Percentiles rank a stretch among this genome's conserved stretches.
These are phyloP conservation scores for Trametes maxima DNA, from an alignment of 768 basidiomycete species.

Conservation along the genomic window DNA sequence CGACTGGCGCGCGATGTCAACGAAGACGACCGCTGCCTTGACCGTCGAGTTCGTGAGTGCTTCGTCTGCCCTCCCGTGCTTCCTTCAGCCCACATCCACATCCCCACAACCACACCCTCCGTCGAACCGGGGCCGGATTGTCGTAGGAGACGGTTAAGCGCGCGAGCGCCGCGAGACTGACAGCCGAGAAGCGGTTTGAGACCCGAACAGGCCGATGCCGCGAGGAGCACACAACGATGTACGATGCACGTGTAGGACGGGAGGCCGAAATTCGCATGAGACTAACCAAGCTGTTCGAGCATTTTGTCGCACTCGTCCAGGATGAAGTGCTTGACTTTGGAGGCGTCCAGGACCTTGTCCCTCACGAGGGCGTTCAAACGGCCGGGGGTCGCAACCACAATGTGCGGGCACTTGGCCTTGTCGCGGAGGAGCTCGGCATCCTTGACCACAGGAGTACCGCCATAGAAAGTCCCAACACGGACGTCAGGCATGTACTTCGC, in stretches of 20 bases:
- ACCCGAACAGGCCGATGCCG: slow-evolving; percentile 30
- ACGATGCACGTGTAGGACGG: slow-evolving; percentile 40
- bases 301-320: slow-evolving; percentile 99
- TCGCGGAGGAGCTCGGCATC: slow-evolving; percentile 93
- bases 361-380: slow-evolving; percentile 93
- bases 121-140: slow-evolving; percentile 28
- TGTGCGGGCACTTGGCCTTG: slow-evolving; percentile 98
- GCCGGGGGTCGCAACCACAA: slow-evolving; percentile 97
- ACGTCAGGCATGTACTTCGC: slow-evolving; percentile 99
- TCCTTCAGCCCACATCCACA: slow-evolving; percentile 24
- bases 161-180: slow-evolving; percentile 43
- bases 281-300: slow-evolving; percentile 99
- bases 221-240: slow-evolving; percentile 55
- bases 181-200: slow-evolving; percentile 29
- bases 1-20: slow-evolving; percentile 17
- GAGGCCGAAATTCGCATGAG: slow-evolving; percentile 73
- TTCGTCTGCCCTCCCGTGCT: slow-evolving; percentile 17
- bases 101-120: slow-evolving; percentile 26
- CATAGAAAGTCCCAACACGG: slow-evolving; percentile 96
- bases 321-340: slow-evolving; percentile 98
- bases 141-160: slow-evolving; percentile 28
- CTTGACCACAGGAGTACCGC: slow-evolving; percentile 92
- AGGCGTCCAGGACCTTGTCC: slow-evolving; percentile 94
- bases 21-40: slow-evolving; percentile 15
- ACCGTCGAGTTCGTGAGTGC: slow-evolving; percentile 17